Conservation (phyloP, 139 green algal genomes). For the Coelastrella sp. region DNA sequence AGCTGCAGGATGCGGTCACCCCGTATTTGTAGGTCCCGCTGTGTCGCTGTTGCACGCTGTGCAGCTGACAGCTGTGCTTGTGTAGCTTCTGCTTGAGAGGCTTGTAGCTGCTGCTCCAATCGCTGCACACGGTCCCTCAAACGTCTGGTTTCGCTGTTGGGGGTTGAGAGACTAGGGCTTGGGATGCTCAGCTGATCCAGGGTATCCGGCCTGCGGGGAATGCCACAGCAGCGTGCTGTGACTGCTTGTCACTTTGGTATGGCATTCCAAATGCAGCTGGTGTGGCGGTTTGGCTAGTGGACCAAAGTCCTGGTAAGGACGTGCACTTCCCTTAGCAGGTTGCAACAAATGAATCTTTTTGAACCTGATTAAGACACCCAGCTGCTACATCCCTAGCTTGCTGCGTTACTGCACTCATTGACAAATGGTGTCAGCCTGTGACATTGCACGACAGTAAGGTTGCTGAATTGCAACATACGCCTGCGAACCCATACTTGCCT, state of each 20-base stretch:
- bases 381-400: background rate
- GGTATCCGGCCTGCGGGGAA: background rate
- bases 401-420: no score
- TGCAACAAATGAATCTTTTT: no score
- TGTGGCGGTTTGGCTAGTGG: background rate
- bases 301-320: no score
- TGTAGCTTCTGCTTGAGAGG: constrained; percentile 3
- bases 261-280: background rate
- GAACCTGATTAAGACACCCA: no score
- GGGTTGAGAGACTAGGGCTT: background rate
- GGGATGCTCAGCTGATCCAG: background rate
- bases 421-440: no score
- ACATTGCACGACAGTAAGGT: no score
- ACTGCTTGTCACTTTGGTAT: background rate
- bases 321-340: no score
- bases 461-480: no score
- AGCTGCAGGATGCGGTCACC: constrained; percentile 14
- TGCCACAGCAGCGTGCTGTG: background rate
- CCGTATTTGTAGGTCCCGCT: background rate
- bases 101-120: background rate
- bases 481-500: no score
- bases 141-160: background rate
- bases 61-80: background rate
- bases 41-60: background rate
- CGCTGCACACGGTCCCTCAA: background rate